Evolutionary conservation across 176 grass and related monocot genomes (phyloP).

Genomic region (Bromus sterilis): DNA sequence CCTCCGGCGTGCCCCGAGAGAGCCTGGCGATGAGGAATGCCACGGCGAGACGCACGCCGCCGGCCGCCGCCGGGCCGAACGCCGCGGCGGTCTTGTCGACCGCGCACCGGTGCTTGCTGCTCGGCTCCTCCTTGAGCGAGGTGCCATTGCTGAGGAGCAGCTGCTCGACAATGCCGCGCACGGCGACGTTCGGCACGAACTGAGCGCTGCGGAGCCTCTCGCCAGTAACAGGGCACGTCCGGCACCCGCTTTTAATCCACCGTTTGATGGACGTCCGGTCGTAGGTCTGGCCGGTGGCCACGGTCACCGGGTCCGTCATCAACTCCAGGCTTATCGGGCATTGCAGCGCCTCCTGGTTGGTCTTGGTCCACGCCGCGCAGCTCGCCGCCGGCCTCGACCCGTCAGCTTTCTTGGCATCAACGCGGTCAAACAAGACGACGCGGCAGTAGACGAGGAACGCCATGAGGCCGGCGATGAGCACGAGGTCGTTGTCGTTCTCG

Average conservation of each 20-base stretch:
- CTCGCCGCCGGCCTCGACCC: background rate
- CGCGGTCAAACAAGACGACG: constrained; percentile 41
- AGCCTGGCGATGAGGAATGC: constrained; percentile 44
- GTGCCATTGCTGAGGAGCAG: constrained; percentile 25
- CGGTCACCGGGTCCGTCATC: constrained; percentile 79
- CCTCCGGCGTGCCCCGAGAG: constrained; percentile 8
- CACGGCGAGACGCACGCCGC: constrained; percentile 29
- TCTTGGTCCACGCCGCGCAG: constrained; percentile 11
- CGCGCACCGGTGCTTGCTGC: constrained; percentile 33
- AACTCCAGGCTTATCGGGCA: constrained; percentile 87
- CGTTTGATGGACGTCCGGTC: constrained; percentile 53
- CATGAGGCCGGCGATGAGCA: constrained; percentile 45
- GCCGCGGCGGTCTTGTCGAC: constrained; percentile 42
- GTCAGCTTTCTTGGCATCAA: background rate
- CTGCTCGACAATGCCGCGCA: constrained; percentile 42
- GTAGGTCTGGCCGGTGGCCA: constrained; percentile 77
- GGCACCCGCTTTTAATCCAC: constrained; percentile 48
- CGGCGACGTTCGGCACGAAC: constrained; percentile 53
- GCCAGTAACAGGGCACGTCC: constrained; percentile 71
- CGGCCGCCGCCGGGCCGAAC: constrained; percentile 23
- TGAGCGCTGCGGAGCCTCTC: constrained; percentile 46
- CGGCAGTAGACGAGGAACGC: constrained; percentile 69
- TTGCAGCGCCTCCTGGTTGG: constrained; percentile 37
- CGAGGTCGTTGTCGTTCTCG: constrained; percentile 36
- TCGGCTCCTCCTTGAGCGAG: constrained; percentile 18